Conservation (phyloP, 352 stramenopile genomes). For the Pythium sukuiense region DNA sequence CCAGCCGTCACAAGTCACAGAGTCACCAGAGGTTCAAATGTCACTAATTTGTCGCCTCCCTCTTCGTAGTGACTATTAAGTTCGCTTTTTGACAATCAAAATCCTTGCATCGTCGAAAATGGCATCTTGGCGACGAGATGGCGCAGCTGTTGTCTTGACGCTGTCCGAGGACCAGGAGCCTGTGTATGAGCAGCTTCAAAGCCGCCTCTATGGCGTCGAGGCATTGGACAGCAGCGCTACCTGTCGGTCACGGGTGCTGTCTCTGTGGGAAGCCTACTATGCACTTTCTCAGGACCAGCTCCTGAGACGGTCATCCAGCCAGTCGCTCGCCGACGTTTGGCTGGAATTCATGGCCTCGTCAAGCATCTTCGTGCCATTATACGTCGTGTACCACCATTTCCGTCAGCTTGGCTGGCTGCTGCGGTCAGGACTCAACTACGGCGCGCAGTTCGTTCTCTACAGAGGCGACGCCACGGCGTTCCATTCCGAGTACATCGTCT, state of each 20-base stretch:
- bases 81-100: slow-evolving; percentile 8
- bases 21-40: neutral
- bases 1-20: neutral
- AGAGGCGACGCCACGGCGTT: slow-evolving; percentile 44
- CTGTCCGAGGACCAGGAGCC: slow-evolving; percentile 7
- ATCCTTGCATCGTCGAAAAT: slow-evolving; percentile 12
- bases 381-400: slow-evolving; percentile 62
- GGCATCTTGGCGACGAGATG: slow-evolving; percentile 31
- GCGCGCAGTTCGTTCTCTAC: slow-evolving; percentile 69
- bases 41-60: neutral
- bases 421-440: slow-evolving; percentile 70
- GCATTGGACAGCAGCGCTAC: neutral
- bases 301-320: slow-evolving; percentile 17
- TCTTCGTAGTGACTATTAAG: slow-evolving; percentile 5
- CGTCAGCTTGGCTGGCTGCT: slow-evolving; percentile 49
- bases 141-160: slow-evolving; percentile 18
- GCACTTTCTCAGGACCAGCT: slow-evolving; percentile 31
- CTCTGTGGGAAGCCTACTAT: slow-evolving; percentile 53
- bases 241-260: slow-evolving; percentile 33
- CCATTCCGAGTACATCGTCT: slow-evolving; percentile 80
- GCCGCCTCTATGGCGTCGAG: slow-evolving; percentile 3
- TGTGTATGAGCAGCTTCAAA: slow-evolving; percentile 7
- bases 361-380: slow-evolving; percentile 41
- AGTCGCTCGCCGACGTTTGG: slow-evolving; percentile 33
- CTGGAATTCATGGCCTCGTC: slow-evolving; percentile 30